Conservation (phyloP, 495 filamentous ascomycete genomes). For the Neurospora tetraspora region DNA sequence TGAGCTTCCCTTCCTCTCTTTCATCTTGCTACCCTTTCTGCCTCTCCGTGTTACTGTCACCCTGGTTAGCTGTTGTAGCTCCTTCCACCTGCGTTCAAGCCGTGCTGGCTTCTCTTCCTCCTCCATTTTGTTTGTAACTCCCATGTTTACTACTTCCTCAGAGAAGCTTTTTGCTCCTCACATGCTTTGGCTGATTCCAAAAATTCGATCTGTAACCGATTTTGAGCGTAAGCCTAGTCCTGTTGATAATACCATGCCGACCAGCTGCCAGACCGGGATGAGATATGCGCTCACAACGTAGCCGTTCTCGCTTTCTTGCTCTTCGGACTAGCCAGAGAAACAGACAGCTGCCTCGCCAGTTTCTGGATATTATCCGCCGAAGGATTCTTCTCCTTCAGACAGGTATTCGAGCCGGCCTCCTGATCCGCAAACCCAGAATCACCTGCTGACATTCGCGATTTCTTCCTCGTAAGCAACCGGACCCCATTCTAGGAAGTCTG, state of each 20-base stretch:
- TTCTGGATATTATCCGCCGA: background rate
- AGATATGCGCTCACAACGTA: background rate
- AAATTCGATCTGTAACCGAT: background rate
- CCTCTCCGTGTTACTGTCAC: background rate
- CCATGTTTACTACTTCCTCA: background rate
- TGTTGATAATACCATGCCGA: background rate
- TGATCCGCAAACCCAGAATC: background rate
- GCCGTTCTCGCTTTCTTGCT: background rate
- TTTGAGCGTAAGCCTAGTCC: background rate
- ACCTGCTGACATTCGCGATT: background rate
- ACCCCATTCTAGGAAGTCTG: slow-evolving; percentile 12
- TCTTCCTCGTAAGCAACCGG: background rate
- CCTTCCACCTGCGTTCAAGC: background rate
- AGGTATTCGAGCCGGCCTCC: background rate
- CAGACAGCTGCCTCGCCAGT: background rate
- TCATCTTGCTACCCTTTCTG: background rate
- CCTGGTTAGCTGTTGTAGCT: background rate
- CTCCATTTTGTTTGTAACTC: background rate
- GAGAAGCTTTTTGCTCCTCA: background rate
- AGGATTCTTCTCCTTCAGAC: background rate
- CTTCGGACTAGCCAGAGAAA: background rate
- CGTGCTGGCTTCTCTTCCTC: background rate
- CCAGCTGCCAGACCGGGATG: background rate
- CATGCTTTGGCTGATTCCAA: background rate
- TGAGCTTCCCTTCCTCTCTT: background rate